phyloP scores from a whole-genome alignment of 1,284 basidiomycete genomes.

The Trametes hirsuta region DNA sequence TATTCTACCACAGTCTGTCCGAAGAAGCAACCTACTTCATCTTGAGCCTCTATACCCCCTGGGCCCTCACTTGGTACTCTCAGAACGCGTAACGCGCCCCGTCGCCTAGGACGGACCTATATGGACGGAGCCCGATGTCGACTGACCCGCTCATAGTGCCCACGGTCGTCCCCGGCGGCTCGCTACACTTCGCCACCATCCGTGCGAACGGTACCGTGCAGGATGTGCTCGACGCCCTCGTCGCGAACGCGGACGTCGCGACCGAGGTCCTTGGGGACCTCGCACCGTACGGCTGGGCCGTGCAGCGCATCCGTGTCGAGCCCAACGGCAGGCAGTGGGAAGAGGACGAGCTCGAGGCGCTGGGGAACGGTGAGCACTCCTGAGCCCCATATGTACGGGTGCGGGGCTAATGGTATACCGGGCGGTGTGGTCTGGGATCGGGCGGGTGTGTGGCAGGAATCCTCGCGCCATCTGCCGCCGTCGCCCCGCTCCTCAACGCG shows the following conservation, averaged over 20 bases:
- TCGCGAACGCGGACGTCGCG: constrained; percentile 50
- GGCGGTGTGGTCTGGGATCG: background rate
- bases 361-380: constrained; percentile 60
- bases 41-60: background rate
- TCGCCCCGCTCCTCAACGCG: constrained; percentile 57
- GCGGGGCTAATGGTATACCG: background rate
- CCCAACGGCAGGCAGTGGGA: constrained; percentile 67
- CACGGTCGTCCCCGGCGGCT: constrained; percentile 57
- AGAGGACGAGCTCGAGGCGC: constrained; percentile 62
- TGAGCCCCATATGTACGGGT: background rate
- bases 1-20: background rate
- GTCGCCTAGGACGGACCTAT: constrained; percentile 17
- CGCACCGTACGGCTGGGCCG: constrained; percentile 62
- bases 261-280: constrained; percentile 60
- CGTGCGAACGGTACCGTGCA: constrained; percentile 53
- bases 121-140: constrained; percentile 32
- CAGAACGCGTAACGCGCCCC: constrained; percentile 16
- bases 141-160: constrained; percentile 58
- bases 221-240: constrained; percentile 59
- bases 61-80: background rate
- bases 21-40: no score
- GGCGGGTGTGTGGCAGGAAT: constrained; percentile 46
- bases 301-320: constrained; percentile 65
- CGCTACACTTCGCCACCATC: constrained; percentile 66
- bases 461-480: constrained; percentile 45